A percentile compares a stretch with the other conserved stretches of the same genome.
These are phyloP conservation scores for Lasiodiplodia sp. DNA, from an alignment of 2,329 filamentous ascomycete genomes.

Conservation along the genomic window DNA sequence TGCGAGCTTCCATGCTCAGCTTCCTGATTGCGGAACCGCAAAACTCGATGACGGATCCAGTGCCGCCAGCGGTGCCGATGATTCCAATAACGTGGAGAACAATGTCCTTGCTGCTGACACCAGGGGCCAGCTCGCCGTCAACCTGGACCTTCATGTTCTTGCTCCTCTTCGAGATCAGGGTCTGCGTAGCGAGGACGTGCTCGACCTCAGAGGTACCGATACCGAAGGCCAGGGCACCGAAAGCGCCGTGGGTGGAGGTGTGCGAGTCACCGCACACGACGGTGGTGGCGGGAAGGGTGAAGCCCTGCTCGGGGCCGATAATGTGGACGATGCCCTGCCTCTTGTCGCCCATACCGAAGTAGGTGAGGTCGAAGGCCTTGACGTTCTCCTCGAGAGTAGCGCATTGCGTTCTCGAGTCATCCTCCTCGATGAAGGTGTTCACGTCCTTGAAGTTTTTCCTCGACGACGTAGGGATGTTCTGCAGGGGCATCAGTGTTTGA, in stretches of 20 bases:
- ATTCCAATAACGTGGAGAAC: conserved; percentile 90
- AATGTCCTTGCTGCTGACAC: conserved; percentile 96
- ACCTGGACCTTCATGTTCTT: conserved; percentile 99
- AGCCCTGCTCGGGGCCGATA: conserved; percentile 97
- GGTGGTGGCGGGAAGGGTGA: conserved; percentile 95
- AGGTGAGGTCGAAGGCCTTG: conserved; percentile 93
- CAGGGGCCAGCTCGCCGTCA: conserved; percentile 85
- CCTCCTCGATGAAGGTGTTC: conserved; percentile 91
- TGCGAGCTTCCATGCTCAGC: conserved; percentile 94
- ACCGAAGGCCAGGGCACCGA: conserved; percentile 92
- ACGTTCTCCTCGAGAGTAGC: conserved; percentile 97
- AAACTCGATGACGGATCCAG: conserved; percentile 94
- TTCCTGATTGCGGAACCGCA: conserved; percentile 90
- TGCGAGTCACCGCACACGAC: conserved; percentile 98
- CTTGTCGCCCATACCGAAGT: conserved; percentile 96
- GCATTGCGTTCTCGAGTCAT: conserved; percentile 92
- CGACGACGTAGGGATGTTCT: conserved; percentile 94
- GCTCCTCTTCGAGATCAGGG: conserved; percentile 89
- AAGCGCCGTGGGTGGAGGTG: conserved; percentile 97
- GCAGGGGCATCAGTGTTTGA: conserved; percentile 17
- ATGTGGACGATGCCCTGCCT: conserved; percentile 98
- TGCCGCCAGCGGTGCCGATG: conserved; percentile 95
- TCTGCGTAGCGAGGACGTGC: conserved; percentile 96
- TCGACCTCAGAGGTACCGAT: conserved; percentile 99
- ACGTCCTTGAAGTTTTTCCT: conserved; percentile 94